Evolutionary conservation across 169 alveolate genomes (phyloP).

Genomic region (Plasmodium coatneyi): DNA sequence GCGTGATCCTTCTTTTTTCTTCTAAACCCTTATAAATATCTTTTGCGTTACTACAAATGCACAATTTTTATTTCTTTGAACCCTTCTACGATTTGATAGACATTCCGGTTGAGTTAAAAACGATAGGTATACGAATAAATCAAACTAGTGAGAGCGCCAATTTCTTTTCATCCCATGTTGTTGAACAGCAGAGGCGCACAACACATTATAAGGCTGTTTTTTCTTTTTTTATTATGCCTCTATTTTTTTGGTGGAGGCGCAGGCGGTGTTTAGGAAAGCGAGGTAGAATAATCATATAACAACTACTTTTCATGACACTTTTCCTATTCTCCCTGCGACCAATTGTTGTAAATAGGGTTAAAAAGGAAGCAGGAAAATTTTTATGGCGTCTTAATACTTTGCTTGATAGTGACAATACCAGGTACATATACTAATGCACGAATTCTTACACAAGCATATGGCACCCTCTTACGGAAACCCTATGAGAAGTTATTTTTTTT

Average conservation of each 20-base stretch:
- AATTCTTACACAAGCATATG: neutral
- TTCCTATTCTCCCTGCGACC: neutral
- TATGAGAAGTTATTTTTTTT: neutral
- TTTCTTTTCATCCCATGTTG: neutral
- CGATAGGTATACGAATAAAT: neutral
- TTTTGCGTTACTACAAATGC: too few relatives aligned
- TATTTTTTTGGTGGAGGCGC: neutral
- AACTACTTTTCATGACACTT: neutral
- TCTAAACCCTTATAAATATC: too few relatives aligned
- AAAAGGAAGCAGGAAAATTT: neutral
- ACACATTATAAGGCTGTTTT: neutral
- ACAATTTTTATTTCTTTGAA: neutral
- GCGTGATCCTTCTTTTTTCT: too few relatives aligned
- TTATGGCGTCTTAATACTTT: neutral
- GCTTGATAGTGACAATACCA: neutral
- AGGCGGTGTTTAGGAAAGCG: neutral
- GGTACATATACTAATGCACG: neutral
- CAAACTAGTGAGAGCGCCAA: neutral
- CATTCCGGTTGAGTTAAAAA: neutral
- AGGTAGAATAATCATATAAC: neutral
- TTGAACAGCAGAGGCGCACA: neutral
- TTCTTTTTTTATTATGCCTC: neutral
- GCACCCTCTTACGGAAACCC: neutral
- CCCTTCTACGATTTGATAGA: neutral
- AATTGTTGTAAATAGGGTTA: too few relatives aligned